These are phyloP conservation scores for Coleophoma eucalyptorum DNA, from an alignment of 2,329 filamentous ascomycete species.

Conservation along the genomic window DNA sequence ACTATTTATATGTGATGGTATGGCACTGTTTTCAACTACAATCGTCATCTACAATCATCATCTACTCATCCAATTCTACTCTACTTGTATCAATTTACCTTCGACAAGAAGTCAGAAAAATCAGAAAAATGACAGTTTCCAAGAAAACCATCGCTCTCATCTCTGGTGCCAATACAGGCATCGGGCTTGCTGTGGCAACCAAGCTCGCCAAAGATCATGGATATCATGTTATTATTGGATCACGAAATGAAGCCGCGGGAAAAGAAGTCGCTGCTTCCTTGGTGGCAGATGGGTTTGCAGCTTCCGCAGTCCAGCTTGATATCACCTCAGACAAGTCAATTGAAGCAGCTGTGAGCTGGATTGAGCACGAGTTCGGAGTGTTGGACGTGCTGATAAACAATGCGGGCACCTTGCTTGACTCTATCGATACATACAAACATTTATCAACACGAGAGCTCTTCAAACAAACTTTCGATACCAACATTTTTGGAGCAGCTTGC, in stretches of 20 bases:
- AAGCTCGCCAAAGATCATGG: slow-evolving; percentile 33
- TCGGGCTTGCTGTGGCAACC: slow-evolving; percentile 35
- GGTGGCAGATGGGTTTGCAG: not conserved
- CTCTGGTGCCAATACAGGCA: slow-evolving; percentile 37
- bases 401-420: slow-evolving; percentile 3
- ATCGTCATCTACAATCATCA: too few relatives aligned
- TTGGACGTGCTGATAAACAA: slow-evolving; percentile 18
- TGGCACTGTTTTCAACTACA: too few relatives aligned
- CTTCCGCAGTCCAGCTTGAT: slow-evolving; percentile 6
- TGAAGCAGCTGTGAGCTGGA: slow-evolving; percentile 1
- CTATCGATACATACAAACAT: not conserved
- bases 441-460: slow-evolving; percentile 10
- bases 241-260: slow-evolving; percentile 28
- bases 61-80: too few relatives aligned
- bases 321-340: slow-evolving; percentile 11
- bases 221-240: slow-evolving; percentile 36
- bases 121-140: too few relatives aligned
- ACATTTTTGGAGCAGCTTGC: slow-evolving; percentile 23
- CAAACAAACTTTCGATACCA: slow-evolving; percentile 21
- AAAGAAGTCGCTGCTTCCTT: slow-evolving; percentile 29
- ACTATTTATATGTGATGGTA: too few relatives aligned
- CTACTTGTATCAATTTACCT: too few relatives aligned
- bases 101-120: too few relatives aligned
- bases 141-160: slow-evolving; percentile 27
- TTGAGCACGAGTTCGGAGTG: slow-evolving; percentile 4